Percentiles rank a stretch among this genome's conserved stretches.
Evolutionary conservation across 1,139 yeast species (phyloP).

Genomic region (Nakaseomyces uthaithaninus): DNA sequence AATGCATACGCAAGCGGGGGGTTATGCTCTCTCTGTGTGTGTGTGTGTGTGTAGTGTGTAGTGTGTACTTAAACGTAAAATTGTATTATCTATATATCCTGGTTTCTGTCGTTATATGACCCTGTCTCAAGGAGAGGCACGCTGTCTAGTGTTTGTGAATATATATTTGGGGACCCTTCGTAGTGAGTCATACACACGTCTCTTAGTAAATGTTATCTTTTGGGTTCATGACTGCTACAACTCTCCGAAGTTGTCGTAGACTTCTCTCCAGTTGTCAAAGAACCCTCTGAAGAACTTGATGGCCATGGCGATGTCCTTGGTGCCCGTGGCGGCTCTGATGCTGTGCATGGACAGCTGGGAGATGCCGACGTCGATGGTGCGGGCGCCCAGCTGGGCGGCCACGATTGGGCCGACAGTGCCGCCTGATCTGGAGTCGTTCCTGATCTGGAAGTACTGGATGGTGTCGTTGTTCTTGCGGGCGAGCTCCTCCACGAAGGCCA

Average conservation of each 20-base stretch:
- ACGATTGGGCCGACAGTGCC: constrained; percentile 75
- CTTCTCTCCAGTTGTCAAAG: constrained; percentile 50
- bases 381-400: constrained; percentile 58
- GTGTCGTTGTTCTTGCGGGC: constrained; percentile 53
- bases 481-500: constrained; percentile 56
- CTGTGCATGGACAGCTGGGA: constrained; percentile 79
- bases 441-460: constrained; percentile 61
- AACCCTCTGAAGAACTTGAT: constrained; percentile 56
- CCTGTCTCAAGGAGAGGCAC: no score
- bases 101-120: no score
- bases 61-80: no score
- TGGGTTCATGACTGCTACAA: constrained; percentile 23
- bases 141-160: no score
- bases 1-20: no score
- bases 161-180: no score
- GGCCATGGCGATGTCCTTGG: constrained; percentile 61
- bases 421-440: constrained; percentile 67
- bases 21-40: no score
- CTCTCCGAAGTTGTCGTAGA: constrained; percentile 40
- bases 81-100: no score
- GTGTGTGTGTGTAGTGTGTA: no score
- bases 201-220: no score
- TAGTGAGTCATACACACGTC: no score
- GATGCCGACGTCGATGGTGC: constrained; percentile 70
- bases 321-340: constrained; percentile 67